Conservation (phyloP, 345 rosid genomes). For the Cardamine occulta region DNA sequence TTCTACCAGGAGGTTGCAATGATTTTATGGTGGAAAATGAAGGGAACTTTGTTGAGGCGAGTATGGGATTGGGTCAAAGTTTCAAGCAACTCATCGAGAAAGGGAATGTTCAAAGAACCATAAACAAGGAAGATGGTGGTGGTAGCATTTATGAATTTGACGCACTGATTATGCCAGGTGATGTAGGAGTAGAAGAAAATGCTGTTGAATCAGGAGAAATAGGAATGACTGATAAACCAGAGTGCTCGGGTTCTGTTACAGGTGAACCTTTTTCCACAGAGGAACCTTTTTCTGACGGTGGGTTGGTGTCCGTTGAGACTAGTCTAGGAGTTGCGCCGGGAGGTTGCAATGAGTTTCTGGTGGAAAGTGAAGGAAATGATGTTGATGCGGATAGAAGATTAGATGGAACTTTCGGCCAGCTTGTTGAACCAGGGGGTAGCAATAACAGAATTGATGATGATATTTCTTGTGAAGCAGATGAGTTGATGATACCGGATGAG, state of each 20-base stretch:
- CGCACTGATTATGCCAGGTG: neutral
- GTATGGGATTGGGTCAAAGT: conserved; percentile 16
- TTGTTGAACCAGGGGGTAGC: conserved; percentile 33
- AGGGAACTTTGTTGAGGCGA: neutral
- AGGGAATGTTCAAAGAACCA: neutral
- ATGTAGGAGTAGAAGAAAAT: conserved; percentile 35
- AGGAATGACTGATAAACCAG: conserved; percentile 14
- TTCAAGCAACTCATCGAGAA: conserved; percentile 2
- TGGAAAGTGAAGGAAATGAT: conserved; percentile 28
- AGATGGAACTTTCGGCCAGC: conserved; percentile 32
- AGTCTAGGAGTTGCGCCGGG: conserved; percentile 9
- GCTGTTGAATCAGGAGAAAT: conserved; percentile 19
- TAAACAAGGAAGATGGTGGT: neutral
- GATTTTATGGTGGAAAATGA: conserved; percentile 28
- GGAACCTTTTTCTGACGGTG: conserved; percentile 25
- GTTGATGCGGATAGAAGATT: conserved; percentile 4
- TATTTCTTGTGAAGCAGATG: conserved; percentile 9
- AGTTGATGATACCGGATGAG: conserved; percentile 1
- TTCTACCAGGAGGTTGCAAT: conserved; percentile 19
- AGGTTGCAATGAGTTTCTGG: conserved; percentile 19
- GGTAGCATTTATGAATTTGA: conserved; percentile 10
- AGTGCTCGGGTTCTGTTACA: conserved; percentile 4
- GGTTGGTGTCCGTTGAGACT: conserved; percentile 25
- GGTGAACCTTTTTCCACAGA: conserved; percentile 12
- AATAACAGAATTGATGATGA: neutral